Conservation (phyloP, 306 rosid genomes). For the Castanopsis chinensis region DNA sequence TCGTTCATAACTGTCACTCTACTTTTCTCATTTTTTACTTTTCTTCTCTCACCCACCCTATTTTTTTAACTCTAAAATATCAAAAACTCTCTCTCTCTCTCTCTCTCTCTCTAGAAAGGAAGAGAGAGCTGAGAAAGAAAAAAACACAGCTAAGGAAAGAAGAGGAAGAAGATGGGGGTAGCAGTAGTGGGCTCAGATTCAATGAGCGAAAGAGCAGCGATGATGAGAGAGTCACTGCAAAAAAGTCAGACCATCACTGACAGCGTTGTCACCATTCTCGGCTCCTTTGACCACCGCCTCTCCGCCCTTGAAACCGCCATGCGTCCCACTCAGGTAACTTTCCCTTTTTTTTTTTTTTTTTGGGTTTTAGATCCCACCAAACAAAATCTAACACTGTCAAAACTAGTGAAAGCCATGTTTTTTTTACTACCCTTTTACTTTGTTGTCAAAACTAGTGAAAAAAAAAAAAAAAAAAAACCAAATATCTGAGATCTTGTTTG, state of each 20-base stretch:
- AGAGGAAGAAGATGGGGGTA: conserved; percentile 46
- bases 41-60: too few species aligned
- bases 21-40: too few species aligned
- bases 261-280: conserved; percentile 81
- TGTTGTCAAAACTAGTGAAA: too few species aligned
- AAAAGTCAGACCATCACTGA: conserved; percentile 91
- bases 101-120: not conserved
- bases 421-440: too few species aligned
- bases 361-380: conserved; percentile 12
- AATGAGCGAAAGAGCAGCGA: conserved; percentile 68
- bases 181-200: conserved; percentile 53
- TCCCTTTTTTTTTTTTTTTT: not conserved
- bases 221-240: conserved; percentile 82
- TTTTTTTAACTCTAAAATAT: too few species aligned
- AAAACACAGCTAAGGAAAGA: not conserved
- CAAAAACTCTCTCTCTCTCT: not conserved
- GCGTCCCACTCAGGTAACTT: conserved; percentile 93
- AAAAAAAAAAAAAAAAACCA: too few species aligned
- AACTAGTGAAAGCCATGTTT: too few species aligned
- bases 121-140: not conserved
- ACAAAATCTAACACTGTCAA: not conserved
- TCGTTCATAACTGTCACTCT: too few species aligned
- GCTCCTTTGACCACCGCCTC: conserved; percentile 97
- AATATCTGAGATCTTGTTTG: too few species aligned
- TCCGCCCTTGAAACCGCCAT: conserved; percentile 97